Percentiles rank a stretch among this genome's conserved stretches.
Conservation (phyloP, 2,329 filamentous ascomycete species). For the Paramyrothecium roridum region DNA sequence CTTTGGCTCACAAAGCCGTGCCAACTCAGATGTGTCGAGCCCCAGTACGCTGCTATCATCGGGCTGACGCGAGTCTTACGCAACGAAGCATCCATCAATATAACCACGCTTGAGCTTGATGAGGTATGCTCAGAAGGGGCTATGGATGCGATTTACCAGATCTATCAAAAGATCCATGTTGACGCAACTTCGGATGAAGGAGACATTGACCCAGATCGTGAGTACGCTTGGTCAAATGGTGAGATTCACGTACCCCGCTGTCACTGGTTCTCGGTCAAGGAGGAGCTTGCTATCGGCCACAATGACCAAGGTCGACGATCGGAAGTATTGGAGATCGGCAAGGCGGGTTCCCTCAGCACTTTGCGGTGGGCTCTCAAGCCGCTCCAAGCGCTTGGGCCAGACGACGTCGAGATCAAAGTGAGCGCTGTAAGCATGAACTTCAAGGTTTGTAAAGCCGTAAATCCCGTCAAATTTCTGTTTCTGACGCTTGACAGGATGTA, state of each 20-base stretch:
- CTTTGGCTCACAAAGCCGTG: not conserved
- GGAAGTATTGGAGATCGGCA: not conserved
- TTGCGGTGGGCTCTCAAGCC: not conserved
- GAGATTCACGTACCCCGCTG: not conserved
- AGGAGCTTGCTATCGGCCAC: not conserved
- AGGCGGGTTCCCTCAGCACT: not conserved
- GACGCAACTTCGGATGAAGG: too few species aligned
- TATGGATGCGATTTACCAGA: not conserved
- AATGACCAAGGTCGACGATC: too few species aligned
- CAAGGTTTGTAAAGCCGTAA: slow-evolving; percentile 7
- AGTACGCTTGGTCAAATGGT: not conserved
- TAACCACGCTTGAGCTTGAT: not conserved
- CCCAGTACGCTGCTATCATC: not conserved
- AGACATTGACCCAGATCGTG: not conserved
- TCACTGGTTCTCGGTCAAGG: not conserved
- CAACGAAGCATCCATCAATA: not conserved
- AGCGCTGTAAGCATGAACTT: slow-evolving; percentile 11
- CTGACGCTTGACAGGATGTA: slow-evolving; percentile 24
- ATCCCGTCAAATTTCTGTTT: too few species aligned
- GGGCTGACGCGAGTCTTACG: not conserved
- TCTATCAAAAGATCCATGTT: not conserved
- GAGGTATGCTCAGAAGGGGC: not conserved
- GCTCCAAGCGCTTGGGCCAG: too few species aligned
- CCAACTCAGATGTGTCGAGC: not conserved
- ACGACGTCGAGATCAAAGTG: too few species aligned